A percentile compares a stretch with the other conserved stretches of the same genome.
phyloP scores from a whole-genome alignment of 2,329 filamentous ascomycete genomes.

The Exophiala viscosa region DNA sequence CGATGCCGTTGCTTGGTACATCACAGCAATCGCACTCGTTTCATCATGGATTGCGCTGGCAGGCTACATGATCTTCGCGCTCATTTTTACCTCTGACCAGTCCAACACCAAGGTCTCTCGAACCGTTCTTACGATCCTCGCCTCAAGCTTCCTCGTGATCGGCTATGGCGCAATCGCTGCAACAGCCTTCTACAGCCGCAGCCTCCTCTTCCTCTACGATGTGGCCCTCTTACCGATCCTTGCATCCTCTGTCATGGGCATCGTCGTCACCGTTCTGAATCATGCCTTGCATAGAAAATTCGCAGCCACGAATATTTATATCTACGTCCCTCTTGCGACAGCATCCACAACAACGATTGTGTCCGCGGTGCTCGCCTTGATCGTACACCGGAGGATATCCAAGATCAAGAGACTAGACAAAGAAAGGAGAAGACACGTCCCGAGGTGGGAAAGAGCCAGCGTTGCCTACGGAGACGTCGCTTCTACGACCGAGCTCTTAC shows the following conservation, averaged over 20 bases:
- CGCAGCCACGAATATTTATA: slow-evolving; percentile 15
- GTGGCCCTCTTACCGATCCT: slow-evolving; percentile 25
- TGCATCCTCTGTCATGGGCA: slow-evolving; percentile 24
- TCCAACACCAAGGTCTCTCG: slow-evolving; percentile 20
- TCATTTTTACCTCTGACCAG: slow-evolving; percentile 21
- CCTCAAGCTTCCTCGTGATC: slow-evolving; percentile 14
- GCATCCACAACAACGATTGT: slow-evolving; percentile 21
- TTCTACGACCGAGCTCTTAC: slow-evolving; percentile 20
- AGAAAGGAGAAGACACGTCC: slow-evolving; percentile 19
- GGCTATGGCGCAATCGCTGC: slow-evolving; percentile 21
- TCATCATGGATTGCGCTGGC: slow-evolving; percentile 26
- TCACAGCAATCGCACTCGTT: slow-evolving; percentile 16
- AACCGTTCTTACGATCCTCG: slow-evolving; percentile 16
- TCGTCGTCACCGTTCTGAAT: slow-evolving; percentile 26
- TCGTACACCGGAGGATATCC: slow-evolving; percentile 19
- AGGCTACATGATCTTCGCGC: slow-evolving; percentile 27
- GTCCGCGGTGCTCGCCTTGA: slow-evolving; percentile 15
- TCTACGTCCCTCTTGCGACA: slow-evolving; percentile 24
- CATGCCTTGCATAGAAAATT: slow-evolving; percentile 21
- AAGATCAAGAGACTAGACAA: slow-evolving; percentile 23
- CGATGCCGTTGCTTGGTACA: slow-evolving; percentile 26
- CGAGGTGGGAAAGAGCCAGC: slow-evolving; percentile 11
- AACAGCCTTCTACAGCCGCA: slow-evolving; percentile 22
- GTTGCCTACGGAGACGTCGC: slow-evolving; percentile 18
- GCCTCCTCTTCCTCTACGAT: slow-evolving; percentile 25